A percentile compares a stretch with the other conserved stretches of the same genome.
Conservation (phyloP, 192 early-diverging fungal genomes). For the Coemansia biformis region DNA sequence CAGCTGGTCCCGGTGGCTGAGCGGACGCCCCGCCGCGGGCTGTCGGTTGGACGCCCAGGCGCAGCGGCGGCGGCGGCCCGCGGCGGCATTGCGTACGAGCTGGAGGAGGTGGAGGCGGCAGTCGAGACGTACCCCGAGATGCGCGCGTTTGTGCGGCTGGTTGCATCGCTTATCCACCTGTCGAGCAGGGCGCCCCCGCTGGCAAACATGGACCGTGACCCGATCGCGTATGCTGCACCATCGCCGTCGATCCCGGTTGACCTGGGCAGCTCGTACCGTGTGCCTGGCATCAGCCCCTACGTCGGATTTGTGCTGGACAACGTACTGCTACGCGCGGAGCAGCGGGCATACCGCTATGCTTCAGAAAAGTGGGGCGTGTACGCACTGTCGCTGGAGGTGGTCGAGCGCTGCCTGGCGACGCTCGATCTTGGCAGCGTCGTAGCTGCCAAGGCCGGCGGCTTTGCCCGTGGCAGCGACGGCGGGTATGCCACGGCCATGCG, state of each 20-base stretch:
- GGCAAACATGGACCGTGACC: slow-evolving; percentile 36
- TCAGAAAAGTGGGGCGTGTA: slow-evolving; percentile 75
- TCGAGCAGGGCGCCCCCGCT: slow-evolving; percentile 42
- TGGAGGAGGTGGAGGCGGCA: slow-evolving; percentile 74
- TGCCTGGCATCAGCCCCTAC: slow-evolving; percentile 75
- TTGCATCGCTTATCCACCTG: slow-evolving; percentile 64
- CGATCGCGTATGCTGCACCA: slow-evolving; percentile 21
- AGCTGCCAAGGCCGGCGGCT: slow-evolving; percentile 2
- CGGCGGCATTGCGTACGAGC: slow-evolving; percentile 66
- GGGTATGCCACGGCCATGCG: slow-evolving; percentile 27
- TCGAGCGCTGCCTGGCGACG: slow-evolving; percentile 73
- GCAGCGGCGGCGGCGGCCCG: slow-evolving; percentile 13
- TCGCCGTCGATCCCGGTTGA: slow-evolving; percentile 54
- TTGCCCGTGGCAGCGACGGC: background rate
- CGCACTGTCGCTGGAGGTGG: slow-evolving; percentile 54
- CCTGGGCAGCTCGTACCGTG: slow-evolving; percentile 62
- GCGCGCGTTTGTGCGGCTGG: slow-evolving; percentile 70
- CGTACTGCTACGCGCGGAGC: slow-evolving; percentile 73
- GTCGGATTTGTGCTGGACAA: slow-evolving; percentile 78
- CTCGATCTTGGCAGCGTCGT: slow-evolving; percentile 62
- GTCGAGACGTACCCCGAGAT: slow-evolving; percentile 84
- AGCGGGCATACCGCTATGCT: slow-evolving; percentile 58
- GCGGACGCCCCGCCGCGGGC: no score
- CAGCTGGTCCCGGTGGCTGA: no score
- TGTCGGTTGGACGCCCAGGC: no score